Conservation (phyloP, 106 monocot genomes). For the Platanthera zijinensis region DNA sequence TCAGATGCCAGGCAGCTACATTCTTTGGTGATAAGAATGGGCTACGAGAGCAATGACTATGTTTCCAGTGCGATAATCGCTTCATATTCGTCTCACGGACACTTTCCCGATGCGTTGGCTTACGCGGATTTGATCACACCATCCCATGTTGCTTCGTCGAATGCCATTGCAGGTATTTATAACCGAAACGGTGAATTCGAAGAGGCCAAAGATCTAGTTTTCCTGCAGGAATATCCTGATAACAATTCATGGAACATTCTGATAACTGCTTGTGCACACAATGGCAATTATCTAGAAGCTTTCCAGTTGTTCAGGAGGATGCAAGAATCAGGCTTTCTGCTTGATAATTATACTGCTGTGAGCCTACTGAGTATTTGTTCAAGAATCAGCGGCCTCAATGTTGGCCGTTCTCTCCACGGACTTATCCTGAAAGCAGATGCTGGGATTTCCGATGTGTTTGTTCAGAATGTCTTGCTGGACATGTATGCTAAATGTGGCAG, state of each 20-base stretch:
- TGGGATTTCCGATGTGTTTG: slow-evolving; percentile 42
- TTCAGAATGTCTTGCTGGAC: slow-evolving; percentile 57
- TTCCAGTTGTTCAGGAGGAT: slow-evolving; percentile 43
- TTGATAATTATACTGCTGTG: slow-evolving; percentile 50
- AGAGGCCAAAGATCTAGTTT: slow-evolving; percentile 38
- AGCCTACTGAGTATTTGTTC: slow-evolving; percentile 60
- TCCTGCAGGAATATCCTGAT: slow-evolving; percentile 28
- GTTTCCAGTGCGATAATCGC: slow-evolving; percentile 41
- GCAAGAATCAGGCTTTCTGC: slow-evolving; percentile 23
- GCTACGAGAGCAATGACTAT: slow-evolving; percentile 37
- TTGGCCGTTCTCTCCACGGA: slow-evolving; percentile 52
- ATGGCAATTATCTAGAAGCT: slow-evolving; percentile 36
- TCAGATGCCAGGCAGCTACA: slow-evolving; percentile 46
- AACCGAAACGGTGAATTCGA: slow-evolving; percentile 39
- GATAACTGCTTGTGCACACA: slow-evolving; percentile 44
- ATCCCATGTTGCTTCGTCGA: slow-evolving; percentile 14
- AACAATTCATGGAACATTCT: slow-evolving; percentile 64
- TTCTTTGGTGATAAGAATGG: slow-evolving; percentile 52
- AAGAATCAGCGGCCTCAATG: slow-evolving; percentile 29
- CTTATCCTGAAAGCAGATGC: slow-evolving; percentile 46
- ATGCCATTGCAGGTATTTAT: slow-evolving; percentile 48
- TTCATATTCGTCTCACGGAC: slow-evolving; percentile 42
- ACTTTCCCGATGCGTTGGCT: slow-evolving; percentile 25
- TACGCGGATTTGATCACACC: slow-evolving; percentile 5
- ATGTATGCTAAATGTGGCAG: slow-evolving; percentile 86